Base-by-base conservation (phyloP, 2,329 filamentous ascomycete species). In the Xylaria sp. region DNA sequence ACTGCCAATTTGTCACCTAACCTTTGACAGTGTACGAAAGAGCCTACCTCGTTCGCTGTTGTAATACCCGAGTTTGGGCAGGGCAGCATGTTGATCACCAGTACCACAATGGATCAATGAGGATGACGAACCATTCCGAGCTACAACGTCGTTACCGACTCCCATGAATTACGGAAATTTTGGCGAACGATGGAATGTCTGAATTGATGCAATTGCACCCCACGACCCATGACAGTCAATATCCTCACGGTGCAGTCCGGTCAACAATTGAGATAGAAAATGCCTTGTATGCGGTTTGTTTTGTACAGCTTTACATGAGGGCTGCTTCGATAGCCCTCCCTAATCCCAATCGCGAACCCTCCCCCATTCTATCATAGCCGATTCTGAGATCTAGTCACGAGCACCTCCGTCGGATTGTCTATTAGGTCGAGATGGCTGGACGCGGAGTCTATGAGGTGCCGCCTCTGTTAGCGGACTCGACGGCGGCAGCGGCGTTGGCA, bases 401-500 rank as follows among this genome's bases (percentile, higher is more conserved):
- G 36, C 33, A 45, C 39, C 56, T 54, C 49, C 60, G 33, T 59
- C 66, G 42, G 44, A 70, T 69, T 65, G 64, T 69, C 65, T 70
- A 61, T 65, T 33, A 42, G 22, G 61, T 62, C 59, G 50, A 66
- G 38, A 55, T 44, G 45, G 31, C 27, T 31, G 50, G 10, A 20
- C 39, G 39, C 9, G 20, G 31, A 9, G 51, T 74, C 72, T 77
- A 79, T 55, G 78, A 76, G 13, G 80, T 78, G 64, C 79, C 76
- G 67, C 77, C 75, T n/a, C n/a, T n/a, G 38, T 61, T 77, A 66
- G 81, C 77, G 67, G 77, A 74, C 73, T 82, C 77, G 67, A 73
- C 73, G 39, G 73, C 73, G 27, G 80, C 74, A 49, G 78, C 78
- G 60, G 79, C 77, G 78, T 87, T 88, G 76, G 85, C 86, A 47